Evolutionary conservation across 352 stramenopile species (phyloP).

Genomic region (Phytophthora lateralis): DNA sequence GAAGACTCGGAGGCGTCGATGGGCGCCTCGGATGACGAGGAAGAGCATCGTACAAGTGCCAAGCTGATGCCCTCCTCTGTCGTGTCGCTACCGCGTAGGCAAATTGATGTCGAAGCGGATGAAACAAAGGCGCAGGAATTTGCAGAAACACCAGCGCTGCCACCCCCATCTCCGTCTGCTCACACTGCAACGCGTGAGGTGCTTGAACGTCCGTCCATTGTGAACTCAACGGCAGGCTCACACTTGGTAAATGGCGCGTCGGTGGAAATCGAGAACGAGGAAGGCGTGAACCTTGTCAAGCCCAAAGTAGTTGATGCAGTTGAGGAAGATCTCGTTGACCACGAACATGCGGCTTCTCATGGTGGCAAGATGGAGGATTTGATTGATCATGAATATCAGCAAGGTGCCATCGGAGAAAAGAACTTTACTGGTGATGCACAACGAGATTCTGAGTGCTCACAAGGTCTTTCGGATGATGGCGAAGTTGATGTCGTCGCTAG

Average conservation of each 20-base stretch:
- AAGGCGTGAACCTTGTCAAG: slow-evolving; percentile 1
- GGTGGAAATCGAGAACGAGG: slow-evolving; percentile 9
- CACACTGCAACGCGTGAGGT: slow-evolving; percentile 39
- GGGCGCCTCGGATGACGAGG: slow-evolving; percentile 43
- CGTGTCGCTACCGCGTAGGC: background rate
- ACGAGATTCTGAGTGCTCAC: slow-evolving; percentile 4
- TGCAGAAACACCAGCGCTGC: slow-evolving; percentile 43
- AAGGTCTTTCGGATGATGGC: slow-evolving; percentile 6
- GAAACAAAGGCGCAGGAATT: slow-evolving; percentile 67
- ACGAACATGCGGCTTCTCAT: slow-evolving; percentile 2
- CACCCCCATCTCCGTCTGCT: slow-evolving; percentile 50
- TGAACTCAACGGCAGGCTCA: slow-evolving; percentile 24
- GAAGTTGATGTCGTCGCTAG: slow-evolving; percentile 6
- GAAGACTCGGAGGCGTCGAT: slow-evolving; percentile 50
- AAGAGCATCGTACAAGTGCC: slow-evolving; percentile 18
- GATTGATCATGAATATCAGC: slow-evolving; percentile 14
- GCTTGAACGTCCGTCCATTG: slow-evolving; percentile 42
- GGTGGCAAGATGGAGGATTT: slow-evolving; percentile 8
- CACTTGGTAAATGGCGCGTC: slow-evolving; percentile 4
- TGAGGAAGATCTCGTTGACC: slow-evolving; percentile 23
- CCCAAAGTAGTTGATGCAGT: slow-evolving; percentile 5
- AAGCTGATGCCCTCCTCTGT: slow-evolving; percentile 6
- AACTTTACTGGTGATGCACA: background rate
- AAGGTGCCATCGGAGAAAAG: background rate
- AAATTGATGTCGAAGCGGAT: slow-evolving; percentile 43